Percentiles rank a stretch among this genome's conserved stretches.
These are phyloP conservation scores for Trapa incisa DNA, from an alignment of 345 rosid species.

Conservation along the genomic window DNA sequence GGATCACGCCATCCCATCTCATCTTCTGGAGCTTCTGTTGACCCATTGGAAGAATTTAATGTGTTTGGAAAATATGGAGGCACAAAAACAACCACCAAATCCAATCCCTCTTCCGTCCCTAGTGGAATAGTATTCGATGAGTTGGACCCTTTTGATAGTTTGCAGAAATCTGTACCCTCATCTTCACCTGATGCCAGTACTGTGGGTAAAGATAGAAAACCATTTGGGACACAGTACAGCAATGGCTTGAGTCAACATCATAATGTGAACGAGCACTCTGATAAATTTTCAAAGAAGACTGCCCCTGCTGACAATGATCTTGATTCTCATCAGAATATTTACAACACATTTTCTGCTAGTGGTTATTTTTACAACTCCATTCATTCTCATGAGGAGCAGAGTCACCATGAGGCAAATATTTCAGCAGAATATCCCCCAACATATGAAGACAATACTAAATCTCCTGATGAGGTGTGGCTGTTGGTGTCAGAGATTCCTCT, in stretches of 20 bases:
- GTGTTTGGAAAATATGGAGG: constrained; percentile 11
- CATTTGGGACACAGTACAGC: constrained; percentile 29
- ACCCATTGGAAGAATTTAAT: constrained; percentile 16
- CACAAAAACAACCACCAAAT: constrained; percentile 11
- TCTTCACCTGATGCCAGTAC: constrained; percentile 31
- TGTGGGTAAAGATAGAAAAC: constrained; percentile 38
- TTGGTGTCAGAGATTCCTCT: constrained; percentile 91
- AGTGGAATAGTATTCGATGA: constrained; percentile 37
- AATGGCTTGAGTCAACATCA: constrained; percentile 27
- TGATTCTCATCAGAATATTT: constrained; percentile 32
- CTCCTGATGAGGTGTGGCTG: constrained; percentile 75
- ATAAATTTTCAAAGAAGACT: constrained; percentile 19
- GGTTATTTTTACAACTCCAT: constrained; percentile 21
- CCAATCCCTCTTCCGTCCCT: constrained; percentile 10
- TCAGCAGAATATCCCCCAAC: constrained; percentile 24
- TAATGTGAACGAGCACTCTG: constrained; percentile 25
- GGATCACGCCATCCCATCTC: constrained; percentile 8
- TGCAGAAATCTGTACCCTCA: constrained; percentile 44
- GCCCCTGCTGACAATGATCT: constrained; percentile 26
- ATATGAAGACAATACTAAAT: constrained; percentile 40
- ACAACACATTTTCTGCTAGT: constrained; percentile 28
- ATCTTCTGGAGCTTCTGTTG: constrained; percentile 11
- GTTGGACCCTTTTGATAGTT: constrained; percentile 47
- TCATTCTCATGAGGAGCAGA: constrained; percentile 20
- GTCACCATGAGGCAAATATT: constrained; percentile 25